Conservation (phyloP, 352 stramenopile genomes). For the Globisporangium solare region DNA sequence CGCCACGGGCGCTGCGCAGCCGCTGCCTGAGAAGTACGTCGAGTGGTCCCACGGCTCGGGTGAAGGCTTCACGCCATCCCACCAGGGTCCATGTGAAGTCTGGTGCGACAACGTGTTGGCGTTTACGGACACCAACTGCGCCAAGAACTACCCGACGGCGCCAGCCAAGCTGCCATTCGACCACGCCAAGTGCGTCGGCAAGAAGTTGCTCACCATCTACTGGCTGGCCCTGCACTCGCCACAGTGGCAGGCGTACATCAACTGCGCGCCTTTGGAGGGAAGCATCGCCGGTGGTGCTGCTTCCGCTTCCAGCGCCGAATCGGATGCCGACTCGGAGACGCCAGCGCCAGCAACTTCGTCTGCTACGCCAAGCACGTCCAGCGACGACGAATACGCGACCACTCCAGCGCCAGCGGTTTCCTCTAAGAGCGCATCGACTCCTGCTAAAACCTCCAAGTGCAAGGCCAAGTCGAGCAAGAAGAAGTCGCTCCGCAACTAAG, state of each 20-base stretch:
- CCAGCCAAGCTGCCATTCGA: conserved; percentile 37
- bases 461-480: conserved; percentile 2
- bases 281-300: no score
- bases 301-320: not conserved
- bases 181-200: conserved; percentile 32
- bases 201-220: conserved; percentile 30
- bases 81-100: conserved; percentile 44
- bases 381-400: not conserved
- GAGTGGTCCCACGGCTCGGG: conserved; percentile 27
- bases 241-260: conserved; percentile 29
- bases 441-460: not conserved
- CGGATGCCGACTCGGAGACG: not conserved
- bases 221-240: conserved; percentile 34
- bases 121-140: conserved; percentile 47
- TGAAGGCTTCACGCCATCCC: conserved; percentile 23
- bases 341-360: not conserved
- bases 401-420: not conserved
- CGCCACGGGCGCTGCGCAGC: conserved; percentile 23
- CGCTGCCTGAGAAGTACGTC: conserved; percentile 26
- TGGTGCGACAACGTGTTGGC: conserved; percentile 44
- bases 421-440: no score
- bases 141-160: conserved; percentile 26
- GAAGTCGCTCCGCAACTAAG: not conserved
- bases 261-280: conserved; percentile 13
- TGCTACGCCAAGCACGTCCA: not conserved